Evolutionary conservation across 169 alveolate genomes (phyloP), one percentile per base, ranked within the genome.

Genomic region (Theileria sp.): DNA sequence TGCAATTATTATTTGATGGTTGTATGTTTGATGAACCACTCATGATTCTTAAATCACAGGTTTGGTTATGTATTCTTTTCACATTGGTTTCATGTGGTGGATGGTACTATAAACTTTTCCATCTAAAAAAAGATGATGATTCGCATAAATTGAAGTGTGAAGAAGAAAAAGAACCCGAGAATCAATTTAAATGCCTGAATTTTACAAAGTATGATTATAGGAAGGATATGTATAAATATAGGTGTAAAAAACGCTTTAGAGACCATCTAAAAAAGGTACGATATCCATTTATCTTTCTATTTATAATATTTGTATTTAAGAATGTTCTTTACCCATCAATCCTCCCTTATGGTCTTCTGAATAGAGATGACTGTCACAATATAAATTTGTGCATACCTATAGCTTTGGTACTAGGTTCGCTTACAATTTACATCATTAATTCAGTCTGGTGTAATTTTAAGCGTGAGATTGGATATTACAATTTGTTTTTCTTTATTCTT

Each of bases 1-100:
- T 73, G 8, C 87, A 80, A 77, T 28, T 25, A 6, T 4, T 80
- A 17, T 28, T 70, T 50, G 87, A 80, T 32, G 0, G 23, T 6
- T 58, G 50, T 7, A 69, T 70, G 60, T 15, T 28, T 10, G 70
- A 73, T n/a, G n/a, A 34, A 15, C 56, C 82, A 2, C 26, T 64
- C 54, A 26, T 54, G 72, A 71, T 69, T 54, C 30, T 80, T 6
- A 15, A 56, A 15, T 21, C 19, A 49, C 81, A 69, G 25, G 12
- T 49, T 25, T 21, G 67, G 67, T 21, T 58, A 21, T 58, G 34
- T 9, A 58, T 25, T 19, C 67, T 58, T 19, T 21, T 19, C 26
- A 58, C 36, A 19, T 21, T 25, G 26, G 67, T 8, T 10, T 19
- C 67, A 25, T 6, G 15, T 58, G 28, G 28, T 13, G 67, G 28